Evolutionary conservation across 2,329 filamentous ascomycete species (phyloP).

Genomic region (Ampelomyces quisqualis): DNA sequence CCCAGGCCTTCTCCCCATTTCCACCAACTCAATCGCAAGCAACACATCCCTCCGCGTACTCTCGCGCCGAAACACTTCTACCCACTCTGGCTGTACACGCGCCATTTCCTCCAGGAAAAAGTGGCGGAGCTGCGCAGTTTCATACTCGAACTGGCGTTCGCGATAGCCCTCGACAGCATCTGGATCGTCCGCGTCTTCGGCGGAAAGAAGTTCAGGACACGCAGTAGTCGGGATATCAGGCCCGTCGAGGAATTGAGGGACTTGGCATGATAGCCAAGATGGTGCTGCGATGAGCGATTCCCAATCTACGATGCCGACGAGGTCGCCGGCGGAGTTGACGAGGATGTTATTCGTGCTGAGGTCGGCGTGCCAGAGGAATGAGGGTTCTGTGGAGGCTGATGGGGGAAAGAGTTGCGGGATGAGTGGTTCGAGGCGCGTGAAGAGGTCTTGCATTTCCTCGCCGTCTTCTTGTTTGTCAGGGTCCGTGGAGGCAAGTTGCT

Average conservation of each 20-base stretch:
- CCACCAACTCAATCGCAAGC: background rate
- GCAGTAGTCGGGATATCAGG: background rate
- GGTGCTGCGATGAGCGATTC: background rate
- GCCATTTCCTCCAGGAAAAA: slow-evolving; percentile 3
- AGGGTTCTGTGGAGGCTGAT: background rate
- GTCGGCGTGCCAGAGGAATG: background rate
- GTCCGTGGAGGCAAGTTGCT: background rate
- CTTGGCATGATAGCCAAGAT: background rate
- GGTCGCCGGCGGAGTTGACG: background rate
- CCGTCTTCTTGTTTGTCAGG: background rate
- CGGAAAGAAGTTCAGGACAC: background rate
- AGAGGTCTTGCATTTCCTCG: background rate
- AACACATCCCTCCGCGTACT: background rate
- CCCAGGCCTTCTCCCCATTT: background rate
- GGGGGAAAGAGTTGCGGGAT: background rate
- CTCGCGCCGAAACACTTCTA: background rate
- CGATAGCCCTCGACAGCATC: background rate
- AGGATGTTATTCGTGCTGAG: background rate
- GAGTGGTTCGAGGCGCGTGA: background rate
- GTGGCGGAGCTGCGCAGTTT: background rate
- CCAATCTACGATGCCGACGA: slow-evolving; percentile 3
- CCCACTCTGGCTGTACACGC: background rate
- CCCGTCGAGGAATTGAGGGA: slow-evolving; percentile 1
- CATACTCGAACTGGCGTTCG: background rate
- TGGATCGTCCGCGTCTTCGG: background rate